Conservation (phyloP, 108 stramenopile species). For the Epipyxis sp. region DNA sequence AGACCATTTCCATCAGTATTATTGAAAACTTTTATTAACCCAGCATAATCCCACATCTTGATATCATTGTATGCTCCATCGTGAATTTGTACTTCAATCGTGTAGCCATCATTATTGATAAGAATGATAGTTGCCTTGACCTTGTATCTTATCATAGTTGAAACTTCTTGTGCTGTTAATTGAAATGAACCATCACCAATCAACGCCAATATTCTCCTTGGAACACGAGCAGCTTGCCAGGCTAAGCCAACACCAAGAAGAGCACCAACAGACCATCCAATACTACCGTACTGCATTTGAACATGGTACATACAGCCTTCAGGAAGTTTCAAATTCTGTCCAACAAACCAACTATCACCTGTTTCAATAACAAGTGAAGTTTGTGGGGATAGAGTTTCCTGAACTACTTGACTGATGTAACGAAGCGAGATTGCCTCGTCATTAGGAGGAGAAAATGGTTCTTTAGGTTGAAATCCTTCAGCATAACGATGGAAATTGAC, state of each 20-base stretch:
- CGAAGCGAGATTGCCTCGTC: too few relatives aligned
- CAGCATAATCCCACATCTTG: conserved; percentile 34
- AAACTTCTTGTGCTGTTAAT: conserved; percentile 26
- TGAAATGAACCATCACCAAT: conserved; percentile 37
- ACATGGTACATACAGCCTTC: conserved; percentile 19
- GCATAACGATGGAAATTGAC: neutral
- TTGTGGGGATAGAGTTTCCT: neutral
- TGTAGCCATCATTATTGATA: conserved; percentile 31
- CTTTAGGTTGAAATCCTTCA: neutral
- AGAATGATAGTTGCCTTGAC: conserved; percentile 17
- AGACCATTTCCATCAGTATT: conserved; percentile 23
- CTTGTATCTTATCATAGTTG: conserved; percentile 33
- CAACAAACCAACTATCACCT: conserved; percentile 32
- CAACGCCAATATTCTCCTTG: conserved; percentile 6
- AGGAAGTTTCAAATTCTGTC: conserved; percentile 6
- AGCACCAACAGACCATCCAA: conserved; percentile 36
- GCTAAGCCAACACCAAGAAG: neutral
- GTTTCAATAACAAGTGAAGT: conserved; percentile 28
- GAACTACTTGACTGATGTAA: neutral
- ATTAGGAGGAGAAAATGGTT: too few relatives aligned
- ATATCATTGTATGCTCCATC: conserved; percentile 33
- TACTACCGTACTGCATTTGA: conserved; percentile 35
- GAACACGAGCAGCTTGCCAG: neutral
- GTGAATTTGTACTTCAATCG: conserved; percentile 33
- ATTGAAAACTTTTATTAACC: conserved; percentile 3